phyloP scores from a whole-genome alignment of 495 filamentous ascomycete species.

The Trichoderma asperelloides region DNA sequence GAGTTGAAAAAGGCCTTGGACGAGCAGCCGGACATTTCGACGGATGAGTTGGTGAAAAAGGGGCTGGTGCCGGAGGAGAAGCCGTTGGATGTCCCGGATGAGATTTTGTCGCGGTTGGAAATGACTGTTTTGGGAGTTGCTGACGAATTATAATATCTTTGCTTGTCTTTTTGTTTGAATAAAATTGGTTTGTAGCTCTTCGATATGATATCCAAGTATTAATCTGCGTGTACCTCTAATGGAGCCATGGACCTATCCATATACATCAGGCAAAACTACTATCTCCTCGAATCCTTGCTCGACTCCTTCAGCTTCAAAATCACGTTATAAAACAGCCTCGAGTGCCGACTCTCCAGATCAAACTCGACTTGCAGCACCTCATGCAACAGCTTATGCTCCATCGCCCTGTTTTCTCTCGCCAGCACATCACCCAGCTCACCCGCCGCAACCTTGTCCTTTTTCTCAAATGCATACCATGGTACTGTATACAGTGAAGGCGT shows the following conservation, averaged over 20 bases:
- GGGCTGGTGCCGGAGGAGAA: conserved; percentile 38
- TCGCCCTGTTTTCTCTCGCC: neutral
- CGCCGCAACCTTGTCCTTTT: neutral
- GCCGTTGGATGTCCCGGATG: conserved; percentile 31
- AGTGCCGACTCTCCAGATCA: neutral
- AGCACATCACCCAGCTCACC: neutral
- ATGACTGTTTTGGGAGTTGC: conserved; percentile 12
- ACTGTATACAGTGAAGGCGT: neutral
- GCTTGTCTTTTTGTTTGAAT: neutral
- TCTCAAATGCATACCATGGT: neutral
- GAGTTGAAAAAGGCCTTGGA: conserved; percentile 37
- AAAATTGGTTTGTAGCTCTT: neutral
- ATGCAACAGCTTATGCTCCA: neutral
- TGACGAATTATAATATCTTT: neutral
- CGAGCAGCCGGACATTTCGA: conserved; percentile 21
- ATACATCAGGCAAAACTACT: too few relatives aligned
- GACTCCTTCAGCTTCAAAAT: neutral
- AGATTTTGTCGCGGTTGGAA: conserved; percentile 13
- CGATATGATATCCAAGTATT: neutral
- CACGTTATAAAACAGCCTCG: neutral
- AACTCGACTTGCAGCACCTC: neutral
- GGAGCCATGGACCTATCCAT: neutral
- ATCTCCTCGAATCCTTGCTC: neutral
- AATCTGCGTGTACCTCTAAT: neutral
- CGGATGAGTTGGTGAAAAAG: conserved; percentile 29